Evolutionary conservation across 352 stramenopile species (phyloP).

Genomic region (Thalassiosira delicatula): DNA sequence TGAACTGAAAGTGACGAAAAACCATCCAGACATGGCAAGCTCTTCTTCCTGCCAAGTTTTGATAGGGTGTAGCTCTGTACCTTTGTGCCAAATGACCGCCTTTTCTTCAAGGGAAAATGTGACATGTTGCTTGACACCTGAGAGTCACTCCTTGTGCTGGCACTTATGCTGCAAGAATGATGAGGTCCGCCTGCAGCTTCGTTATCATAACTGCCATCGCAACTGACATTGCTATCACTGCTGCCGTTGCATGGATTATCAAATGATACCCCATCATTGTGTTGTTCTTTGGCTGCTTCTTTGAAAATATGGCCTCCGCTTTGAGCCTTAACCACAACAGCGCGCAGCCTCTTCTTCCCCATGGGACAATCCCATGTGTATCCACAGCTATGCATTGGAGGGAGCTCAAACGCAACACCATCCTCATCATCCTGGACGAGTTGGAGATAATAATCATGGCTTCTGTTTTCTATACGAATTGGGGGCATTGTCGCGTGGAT

Average conservation of each 20-base stretch:
- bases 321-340: neutral
- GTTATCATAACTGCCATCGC: neutral
- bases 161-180: too few relatives aligned
- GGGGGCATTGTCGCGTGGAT: conserved; percentile 30
- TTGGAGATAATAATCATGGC: conserved; percentile 36
- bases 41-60: conserved; percentile 52
- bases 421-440: conserved; percentile 51
- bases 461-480: conserved; percentile 53
- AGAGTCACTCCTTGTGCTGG: neutral
- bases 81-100: neutral
- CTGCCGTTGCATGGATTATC: neutral
- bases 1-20: conserved; percentile 15
- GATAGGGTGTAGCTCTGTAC: conserved; percentile 42
- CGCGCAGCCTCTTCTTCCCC: conserved; percentile 33
- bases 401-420: conserved; percentile 43
- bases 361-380: conserved; percentile 56
- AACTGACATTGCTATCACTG: neutral
- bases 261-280: too few relatives aligned
- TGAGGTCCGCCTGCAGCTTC: neutral
- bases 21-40: conserved; percentile 36
- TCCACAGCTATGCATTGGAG: conserved; percentile 38
- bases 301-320: neutral
- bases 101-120: neutral
- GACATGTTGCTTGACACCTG: too few relatives aligned
- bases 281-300: neutral